Evolutionary conservation across 169 alveolate genomes (phyloP), one percentile per base, ranked within the genome.

Genomic region (Cryptosporidium muris): DNA sequence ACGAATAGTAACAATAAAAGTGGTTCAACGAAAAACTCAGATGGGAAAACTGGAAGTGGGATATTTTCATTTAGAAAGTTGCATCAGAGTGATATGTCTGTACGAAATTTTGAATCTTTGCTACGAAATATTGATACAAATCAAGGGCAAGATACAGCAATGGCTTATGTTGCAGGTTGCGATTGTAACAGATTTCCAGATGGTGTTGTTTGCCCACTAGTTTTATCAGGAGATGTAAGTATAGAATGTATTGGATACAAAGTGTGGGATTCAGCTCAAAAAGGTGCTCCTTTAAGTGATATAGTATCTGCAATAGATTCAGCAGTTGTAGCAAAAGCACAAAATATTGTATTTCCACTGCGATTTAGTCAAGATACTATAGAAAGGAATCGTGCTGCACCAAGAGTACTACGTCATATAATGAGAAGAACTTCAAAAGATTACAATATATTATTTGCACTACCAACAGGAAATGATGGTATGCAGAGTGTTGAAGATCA

Each of bases 151-250:
- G 85, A 74, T 48, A 74, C 85, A 14, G 85, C 85, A 45, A 74
- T 74, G 85, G 85, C 85, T 8, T 74, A 74, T 74, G 85, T 74
- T 11, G 60, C 85, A 60, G 85, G 85, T 36, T 74, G 85, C 25
- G 85, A 74, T 48, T 74, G 85, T 47, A 51, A 74, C 7, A 36
- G 67, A 11, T 74, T 74, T 74, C 85, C 85, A 36, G 58, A 58
- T 12, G 85, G 85, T 9, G 48, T 74, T 16, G 85, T 68, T 2
- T 74, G 85, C 43, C 85, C 85, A 7, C 16, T 74, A 60, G 85
- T 74, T 25, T 51, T 74, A 43, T 74, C 85, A 14, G 85, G 85
- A 74, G 85, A 74, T 58, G 62, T 64, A 34, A 58, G 48, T 58
- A 40, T 74, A 54, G 65, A 74, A 49, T 74, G 85, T 60, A 74